Evolutionary conservation across 177 flowering plant species (phyloP).

Genomic region (Vitis hybrid): DNA sequence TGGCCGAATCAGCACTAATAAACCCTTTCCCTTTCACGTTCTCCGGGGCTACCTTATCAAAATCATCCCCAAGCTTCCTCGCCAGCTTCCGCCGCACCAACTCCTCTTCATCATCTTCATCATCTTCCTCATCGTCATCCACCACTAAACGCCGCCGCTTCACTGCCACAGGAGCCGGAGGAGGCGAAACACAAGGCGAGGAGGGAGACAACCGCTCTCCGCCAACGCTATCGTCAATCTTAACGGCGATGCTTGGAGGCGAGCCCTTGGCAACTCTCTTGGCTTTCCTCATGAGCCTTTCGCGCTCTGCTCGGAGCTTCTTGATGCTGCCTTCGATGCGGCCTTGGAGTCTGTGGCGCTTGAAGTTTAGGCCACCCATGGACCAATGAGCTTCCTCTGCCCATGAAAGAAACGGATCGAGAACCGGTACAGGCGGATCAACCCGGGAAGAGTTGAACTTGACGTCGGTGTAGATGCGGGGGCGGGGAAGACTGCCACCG

Average conservation of each 20-base stretch:
- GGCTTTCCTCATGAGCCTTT: conserved; percentile 20
- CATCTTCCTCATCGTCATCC: conserved; percentile 24
- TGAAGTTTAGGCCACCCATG: conserved; percentile 85
- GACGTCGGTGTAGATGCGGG: conserved; percentile 64
- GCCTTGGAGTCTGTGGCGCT: conserved; percentile 74
- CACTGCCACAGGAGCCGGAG: conserved; percentile 46
- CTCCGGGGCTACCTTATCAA: conserved; percentile 53
- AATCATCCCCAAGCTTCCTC: conserved; percentile 66
- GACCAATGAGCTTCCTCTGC: conserved; percentile 93
- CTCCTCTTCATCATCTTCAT: conserved; percentile 10
- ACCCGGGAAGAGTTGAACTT: conserved; percentile 51
- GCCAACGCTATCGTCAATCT: background rate
- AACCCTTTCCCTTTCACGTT: background rate
- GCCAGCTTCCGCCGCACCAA: conserved; percentile 24
- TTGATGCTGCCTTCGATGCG: conserved; percentile 74
- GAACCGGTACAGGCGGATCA: conserved; percentile 67
- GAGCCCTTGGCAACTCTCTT: background rate
- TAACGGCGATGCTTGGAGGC: background rate
- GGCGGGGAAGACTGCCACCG: conserved; percentile 87
- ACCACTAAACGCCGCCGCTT: conserved; percentile 34
- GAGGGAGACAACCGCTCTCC: conserved; percentile 3
- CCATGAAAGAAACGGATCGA: conserved; percentile 80
- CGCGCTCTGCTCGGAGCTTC: conserved; percentile 45
- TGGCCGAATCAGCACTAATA: background rate
- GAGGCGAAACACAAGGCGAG: conserved; percentile 28